Conservation (phyloP, 352 stramenopile genomes). For the Sclerospora graminicola region DNA sequence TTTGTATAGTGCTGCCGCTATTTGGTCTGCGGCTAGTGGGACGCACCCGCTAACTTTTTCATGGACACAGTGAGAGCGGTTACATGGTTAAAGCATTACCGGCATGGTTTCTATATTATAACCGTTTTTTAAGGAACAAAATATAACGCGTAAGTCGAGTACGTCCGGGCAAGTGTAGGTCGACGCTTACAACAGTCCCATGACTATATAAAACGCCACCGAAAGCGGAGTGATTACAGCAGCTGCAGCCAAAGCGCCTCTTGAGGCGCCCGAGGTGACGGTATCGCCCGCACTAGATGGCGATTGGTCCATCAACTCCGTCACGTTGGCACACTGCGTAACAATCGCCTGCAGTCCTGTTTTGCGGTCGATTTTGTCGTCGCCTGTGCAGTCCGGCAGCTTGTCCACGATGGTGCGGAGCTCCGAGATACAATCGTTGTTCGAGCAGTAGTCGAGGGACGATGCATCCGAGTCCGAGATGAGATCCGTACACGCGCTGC, state of each 20-base stretch:
- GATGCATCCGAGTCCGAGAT: conserved; percentile 14
- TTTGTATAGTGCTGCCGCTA: too few species aligned
- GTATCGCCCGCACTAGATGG: conserved; percentile 7
- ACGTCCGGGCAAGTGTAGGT: not conserved
- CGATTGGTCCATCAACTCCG: conserved; percentile 9
- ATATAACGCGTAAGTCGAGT: not conserved
- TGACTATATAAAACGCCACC: conserved; percentile 2
- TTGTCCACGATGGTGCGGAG: conserved; percentile 13
- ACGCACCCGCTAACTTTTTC: too few species aligned
- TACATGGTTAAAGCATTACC: too few species aligned
- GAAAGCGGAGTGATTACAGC: conserved; percentile 7
- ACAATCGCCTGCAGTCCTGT: conserved; percentile 16
- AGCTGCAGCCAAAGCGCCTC: not conserved
- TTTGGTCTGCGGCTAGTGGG: too few species aligned
- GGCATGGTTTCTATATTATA: not conserved
- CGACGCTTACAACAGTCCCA: not conserved
- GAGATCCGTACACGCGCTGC: conserved; percentile 13
- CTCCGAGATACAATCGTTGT: conserved; percentile 17
- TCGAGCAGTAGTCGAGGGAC: conserved; percentile 26
- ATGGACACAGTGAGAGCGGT: too few species aligned
- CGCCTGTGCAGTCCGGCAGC: conserved; percentile 13
- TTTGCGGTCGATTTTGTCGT: conserved; percentile 21
- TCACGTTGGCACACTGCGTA: conserved; percentile 14
- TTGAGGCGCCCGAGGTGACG: conserved; percentile 5
- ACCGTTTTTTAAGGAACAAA: not conserved